Base-by-base conservation (phyloP, 441 rosid species). In the Biscutella laevigata region DNA sequence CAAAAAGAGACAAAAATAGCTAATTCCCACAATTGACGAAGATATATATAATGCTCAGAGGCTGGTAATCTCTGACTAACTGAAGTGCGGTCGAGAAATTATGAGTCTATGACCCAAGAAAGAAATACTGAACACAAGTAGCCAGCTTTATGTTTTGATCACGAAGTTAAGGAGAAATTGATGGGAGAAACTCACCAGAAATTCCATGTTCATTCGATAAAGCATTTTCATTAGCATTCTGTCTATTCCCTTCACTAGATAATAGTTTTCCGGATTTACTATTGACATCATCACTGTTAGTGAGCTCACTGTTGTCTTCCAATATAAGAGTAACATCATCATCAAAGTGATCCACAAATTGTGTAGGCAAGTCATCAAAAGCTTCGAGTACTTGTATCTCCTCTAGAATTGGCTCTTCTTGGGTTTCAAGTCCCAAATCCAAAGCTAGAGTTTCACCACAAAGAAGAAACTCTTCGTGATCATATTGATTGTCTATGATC, bases 371-470 rank as follows among this genome's bases (percentile, higher is more conserved):
- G 39, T 67, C 62, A 60, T 71, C 78, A 2, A 28, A 68, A 39
- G 29, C 61, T 38, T 73, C 77, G 19, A 80, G 28, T 4, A 65
- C 54, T 52, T 78, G 76, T 2, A 74, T 71, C 51, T 70, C 85
- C 9, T 44, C 59, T 3, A 38, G 70, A 17, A 74, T 2, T 20
- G 57, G 15, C 30, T 76, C 43, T 26, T 69, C 71, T 72, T 79
- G 82, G 3, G 79, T 71, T 56, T 78, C 88, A 32, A 52, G 71
- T 16, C 34, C 72, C 49, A 69, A 42, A 67, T 70, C 46, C 39
- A 78, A 13, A 26, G 68, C 72, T 71, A 82, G 89, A 43, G 89
- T 84, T 66, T 87, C 88, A 19, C 46, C 71, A 59, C 65, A 66
- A 9, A 52, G 61, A 38, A 45, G 66, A 66, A 59, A 45, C 0